Base-by-base conservation (phyloP, 768 basidiomycete genomes). In the Hygrocybe coccinea region DNA sequence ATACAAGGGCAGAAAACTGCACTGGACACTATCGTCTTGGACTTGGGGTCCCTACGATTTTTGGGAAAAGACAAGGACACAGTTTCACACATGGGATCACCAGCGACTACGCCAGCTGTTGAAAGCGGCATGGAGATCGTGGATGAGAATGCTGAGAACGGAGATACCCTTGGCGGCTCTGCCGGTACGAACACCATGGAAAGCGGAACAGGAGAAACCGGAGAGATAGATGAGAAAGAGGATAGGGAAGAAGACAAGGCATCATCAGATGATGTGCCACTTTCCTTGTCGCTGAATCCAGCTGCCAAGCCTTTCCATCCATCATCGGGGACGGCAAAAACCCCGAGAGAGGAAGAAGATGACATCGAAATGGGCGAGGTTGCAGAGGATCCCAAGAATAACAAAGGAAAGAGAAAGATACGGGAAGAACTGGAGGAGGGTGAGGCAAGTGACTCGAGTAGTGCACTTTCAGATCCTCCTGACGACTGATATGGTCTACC, bases 311-410 rank as follows among this genome's bases (percentile, higher is more conserved):
- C 38, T 15, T 50, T 50, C 47, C 19, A 43, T 17, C 35, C 50
- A 37, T 11, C 21, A 8, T 15, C 5, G 15, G 29, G 5, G 6
- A 25, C 36, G 4, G 61, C 58, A 55, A 25, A 21, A 1, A 54
- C 17, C 12, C 29, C 29, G 29, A 29, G 29, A 29, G 52, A 33
- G 39, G 47, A 52, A 11, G 70, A 83, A 25, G 80, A 88, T 60
- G 89, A 92, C 59, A 91, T 92, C 59, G 90, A 92, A 69, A 92
- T 92, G 90, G 90, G 90, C n/a, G 90, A 92, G 65, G 80, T 92
- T 2, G 85, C 88, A 57, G 90, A 92, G 64, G 81, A 82, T 52
- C 81, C 82, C 2, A 81, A 76, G 57, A 79, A 71, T 52, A 12
- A 61, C 35, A 74, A 82, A 61, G 69, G 66, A 24, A 84, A 81